These are phyloP conservation scores for Logfia minima DNA, from an alignment of 129 eudicot genomes.

Conservation along the genomic window DNA sequence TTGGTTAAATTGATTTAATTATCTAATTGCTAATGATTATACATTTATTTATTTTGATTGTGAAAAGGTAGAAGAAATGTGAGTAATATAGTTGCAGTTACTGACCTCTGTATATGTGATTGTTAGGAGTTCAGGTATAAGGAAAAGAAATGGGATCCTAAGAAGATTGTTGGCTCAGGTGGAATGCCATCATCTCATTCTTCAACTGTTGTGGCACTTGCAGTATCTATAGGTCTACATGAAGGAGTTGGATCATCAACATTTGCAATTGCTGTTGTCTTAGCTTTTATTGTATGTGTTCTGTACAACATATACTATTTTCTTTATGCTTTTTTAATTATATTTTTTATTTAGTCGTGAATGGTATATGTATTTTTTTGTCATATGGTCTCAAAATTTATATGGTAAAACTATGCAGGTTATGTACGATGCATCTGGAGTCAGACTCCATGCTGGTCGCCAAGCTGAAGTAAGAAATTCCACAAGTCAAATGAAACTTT, in stretches of 20 bases:
- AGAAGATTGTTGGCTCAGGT: constrained; percentile 59
- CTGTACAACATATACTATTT: neutral
- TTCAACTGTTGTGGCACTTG: constrained; percentile 56
- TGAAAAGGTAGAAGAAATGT: neutral
- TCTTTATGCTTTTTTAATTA: neutral
- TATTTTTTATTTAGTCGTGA: constrained; percentile 1
- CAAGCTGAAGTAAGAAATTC: constrained; percentile 59
- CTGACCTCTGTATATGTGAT: constrained; percentile 19
- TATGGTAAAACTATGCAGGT: constrained; percentile 41
- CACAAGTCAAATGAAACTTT: neutral
- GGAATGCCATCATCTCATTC: constrained; percentile 80
- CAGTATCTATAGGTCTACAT: constrained; percentile 58
- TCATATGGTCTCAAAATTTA: neutral
- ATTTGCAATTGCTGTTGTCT: constrained; percentile 54
- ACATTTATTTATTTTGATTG: neutral
- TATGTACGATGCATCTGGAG: constrained; percentile 68
- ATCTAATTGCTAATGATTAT: neutral
- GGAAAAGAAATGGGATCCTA: constrained; percentile 65
- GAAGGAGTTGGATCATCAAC: constrained; percentile 52
- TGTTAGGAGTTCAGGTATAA: constrained; percentile 62
- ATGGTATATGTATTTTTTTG: neutral
- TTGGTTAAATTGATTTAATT: neutral
- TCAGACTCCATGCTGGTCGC: constrained; percentile 68
- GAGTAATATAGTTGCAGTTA: constrained; percentile 4
- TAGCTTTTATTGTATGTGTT: constrained; percentile 55